A percentile compares a stretch with the other conserved stretches of the same genome.
Conservation (phyloP, 768 basidiomycete species). For the Leccinum rimulosum region DNA sequence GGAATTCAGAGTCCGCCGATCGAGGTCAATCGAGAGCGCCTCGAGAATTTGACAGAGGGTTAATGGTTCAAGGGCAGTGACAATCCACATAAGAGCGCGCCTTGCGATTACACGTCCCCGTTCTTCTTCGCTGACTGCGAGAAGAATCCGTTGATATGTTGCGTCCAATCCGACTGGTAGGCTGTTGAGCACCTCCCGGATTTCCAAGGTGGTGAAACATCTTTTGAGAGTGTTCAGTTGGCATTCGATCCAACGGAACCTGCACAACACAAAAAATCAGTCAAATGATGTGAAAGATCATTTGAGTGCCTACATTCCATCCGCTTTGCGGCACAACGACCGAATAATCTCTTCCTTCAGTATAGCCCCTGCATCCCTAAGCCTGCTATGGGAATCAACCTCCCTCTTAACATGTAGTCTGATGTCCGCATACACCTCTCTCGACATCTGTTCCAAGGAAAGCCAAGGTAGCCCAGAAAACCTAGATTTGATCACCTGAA, state of each 20-base stretch:
- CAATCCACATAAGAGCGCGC: background rate
- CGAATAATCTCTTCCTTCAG: conserved; percentile 6
- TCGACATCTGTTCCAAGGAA: background rate
- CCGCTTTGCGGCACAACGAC: background rate
- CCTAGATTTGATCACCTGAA: conserved; percentile 5
- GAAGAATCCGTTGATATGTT: background rate
- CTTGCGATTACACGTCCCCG: background rate
- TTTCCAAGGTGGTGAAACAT: background rate
- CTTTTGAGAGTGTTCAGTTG: background rate
- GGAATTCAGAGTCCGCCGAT: background rate
- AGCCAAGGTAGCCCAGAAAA: conserved; percentile 1
- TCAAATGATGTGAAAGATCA: background rate
- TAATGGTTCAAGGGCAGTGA: background rate
- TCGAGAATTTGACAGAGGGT: background rate
- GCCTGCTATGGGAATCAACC: conserved; percentile 3
- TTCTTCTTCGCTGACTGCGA: background rate
- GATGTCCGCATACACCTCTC: conserved; percentile 8
- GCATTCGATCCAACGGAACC: background rate
- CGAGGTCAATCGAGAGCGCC: background rate
- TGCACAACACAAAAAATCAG: background rate
- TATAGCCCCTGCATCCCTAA: background rate
- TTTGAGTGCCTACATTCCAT: conserved; percentile 10
- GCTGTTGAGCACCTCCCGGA: background rate
- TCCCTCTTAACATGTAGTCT: conserved; percentile 1
- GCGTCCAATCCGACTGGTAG: background rate